Percentiles rank a stretch among this genome's conserved stretches.
Conservation (phyloP, 2,329 filamentous ascomycete genomes). For the Lojkania enalia region DNA sequence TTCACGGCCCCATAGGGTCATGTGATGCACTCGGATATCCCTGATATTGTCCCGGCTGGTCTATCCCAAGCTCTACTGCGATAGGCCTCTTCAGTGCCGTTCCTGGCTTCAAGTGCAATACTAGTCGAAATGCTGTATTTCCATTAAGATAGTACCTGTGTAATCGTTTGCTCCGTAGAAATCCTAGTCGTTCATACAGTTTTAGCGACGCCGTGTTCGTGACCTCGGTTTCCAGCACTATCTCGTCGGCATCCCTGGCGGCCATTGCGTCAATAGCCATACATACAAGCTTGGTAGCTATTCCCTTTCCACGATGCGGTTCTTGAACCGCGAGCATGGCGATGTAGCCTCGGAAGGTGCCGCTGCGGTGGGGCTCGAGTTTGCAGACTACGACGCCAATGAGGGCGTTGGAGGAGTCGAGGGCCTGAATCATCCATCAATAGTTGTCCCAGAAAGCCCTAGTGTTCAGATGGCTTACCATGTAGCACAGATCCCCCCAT, state of each 20-base stretch:
- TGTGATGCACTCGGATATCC: too few species aligned
- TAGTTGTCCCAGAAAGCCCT: neutral
- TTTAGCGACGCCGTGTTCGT: conserved; percentile 88
- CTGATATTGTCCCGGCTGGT: too few species aligned
- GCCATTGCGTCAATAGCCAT: conserved; percentile 92
- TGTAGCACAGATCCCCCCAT: conserved; percentile 96
- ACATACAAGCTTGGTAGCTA: conserved; percentile 83
- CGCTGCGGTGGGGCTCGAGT: conserved; percentile 84
- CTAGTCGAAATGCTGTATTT: conserved; percentile 87
- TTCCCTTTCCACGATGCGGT: conserved; percentile 77
- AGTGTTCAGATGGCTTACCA: conserved; percentile 58
- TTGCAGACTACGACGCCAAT: conserved; percentile 95
- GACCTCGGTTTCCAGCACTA: conserved; percentile 95
- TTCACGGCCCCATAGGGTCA: too few species aligned
- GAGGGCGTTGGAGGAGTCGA: conserved; percentile 56
- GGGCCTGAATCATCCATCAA: conserved; percentile 27
- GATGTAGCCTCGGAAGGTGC: conserved; percentile 90
- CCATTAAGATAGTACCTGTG: conserved; percentile 97
- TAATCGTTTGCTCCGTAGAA: conserved; percentile 86
- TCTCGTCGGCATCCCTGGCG: conserved; percentile 81
- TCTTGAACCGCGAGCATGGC: conserved; percentile 95
- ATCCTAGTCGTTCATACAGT: conserved; percentile 89
- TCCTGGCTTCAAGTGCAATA: conserved; percentile 71
- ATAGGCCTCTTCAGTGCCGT: conserved; percentile 37
- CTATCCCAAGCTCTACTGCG: conserved; percentile 3